phyloP scores from a whole-genome alignment of 129 eudicot species.

The Pseudognaphalium luteoalbum region DNA sequence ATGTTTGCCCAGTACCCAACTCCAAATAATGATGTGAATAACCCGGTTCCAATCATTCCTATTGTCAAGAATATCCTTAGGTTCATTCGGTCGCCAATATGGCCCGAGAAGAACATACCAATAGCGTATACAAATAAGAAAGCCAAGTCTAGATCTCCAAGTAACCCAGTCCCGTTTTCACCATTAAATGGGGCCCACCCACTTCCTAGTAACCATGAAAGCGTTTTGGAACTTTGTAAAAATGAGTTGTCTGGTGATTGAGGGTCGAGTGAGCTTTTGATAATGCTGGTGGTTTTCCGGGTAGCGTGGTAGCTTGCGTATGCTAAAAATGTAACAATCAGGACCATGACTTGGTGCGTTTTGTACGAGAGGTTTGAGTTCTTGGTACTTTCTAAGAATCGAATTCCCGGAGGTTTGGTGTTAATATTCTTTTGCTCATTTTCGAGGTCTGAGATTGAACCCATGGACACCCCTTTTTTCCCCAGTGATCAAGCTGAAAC shows the following conservation, averaged over 20 bases:
- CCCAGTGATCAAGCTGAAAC: slow-evolving; percentile 28
- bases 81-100: slow-evolving; percentile 83
- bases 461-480: slow-evolving; percentile 34
- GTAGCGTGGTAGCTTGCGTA: slow-evolving; percentile 75
- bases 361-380: slow-evolving; percentile 57
- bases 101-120: slow-evolving; percentile 93
- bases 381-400: slow-evolving; percentile 47
- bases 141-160: slow-evolving; percentile 90
- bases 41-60: slow-evolving; percentile 98
- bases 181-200: slow-evolving; percentile 95
- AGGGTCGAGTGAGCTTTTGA: slow-evolving; percentile 92
- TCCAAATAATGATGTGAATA: slow-evolving; percentile 82
- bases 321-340: slow-evolving; percentile 73
- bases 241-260: slow-evolving; percentile 47
- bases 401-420: slow-evolving; percentile 67
- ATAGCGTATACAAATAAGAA: slow-evolving; percentile 78
- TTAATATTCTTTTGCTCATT: slow-evolving; percentile 13
- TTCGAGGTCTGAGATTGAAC: slow-evolving; percentile 40
- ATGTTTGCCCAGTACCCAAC: slow-evolving; percentile 85
- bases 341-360: slow-evolving; percentile 73
- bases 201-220: slow-evolving; percentile 43
- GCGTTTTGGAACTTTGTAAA: slow-evolving; percentile 37
- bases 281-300: slow-evolving; percentile 86
- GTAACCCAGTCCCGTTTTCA: slow-evolving; percentile 68
- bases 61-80: slow-evolving; percentile 74